phyloP scores from a whole-genome alignment of 441 rosid genomes.

The Pelargonium hybrid region DNA sequence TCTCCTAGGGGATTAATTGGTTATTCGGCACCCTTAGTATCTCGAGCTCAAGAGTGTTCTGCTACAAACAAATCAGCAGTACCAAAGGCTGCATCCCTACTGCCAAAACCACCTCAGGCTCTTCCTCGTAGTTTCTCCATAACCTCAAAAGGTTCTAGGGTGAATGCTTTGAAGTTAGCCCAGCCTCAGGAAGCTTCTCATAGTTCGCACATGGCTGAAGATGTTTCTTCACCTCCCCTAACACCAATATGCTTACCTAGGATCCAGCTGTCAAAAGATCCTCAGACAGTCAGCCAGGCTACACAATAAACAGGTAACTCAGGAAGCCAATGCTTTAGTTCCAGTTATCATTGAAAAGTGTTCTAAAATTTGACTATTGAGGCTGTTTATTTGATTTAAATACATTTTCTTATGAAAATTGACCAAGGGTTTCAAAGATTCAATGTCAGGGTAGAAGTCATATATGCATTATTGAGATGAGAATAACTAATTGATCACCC shows the following conservation, averaged over 20 bases:
- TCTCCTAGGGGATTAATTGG: conserved; percentile 35
- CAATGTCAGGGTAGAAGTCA: background rate
- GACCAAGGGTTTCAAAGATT: background rate
- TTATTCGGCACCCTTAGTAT: conserved; percentile 47
- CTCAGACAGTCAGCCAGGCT: conserved; percentile 15
- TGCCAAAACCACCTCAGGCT: conserved; percentile 41
- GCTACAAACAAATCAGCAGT: conserved; percentile 24
- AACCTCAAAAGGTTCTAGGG: conserved; percentile 41
- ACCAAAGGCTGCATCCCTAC: conserved; percentile 41
- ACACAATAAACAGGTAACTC: background rate
- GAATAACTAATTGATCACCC: background rate
- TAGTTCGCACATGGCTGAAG: conserved; percentile 34
- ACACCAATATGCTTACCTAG: conserved; percentile 47
- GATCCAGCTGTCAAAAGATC: conserved; percentile 20
- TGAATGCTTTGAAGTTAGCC: conserved; percentile 31
- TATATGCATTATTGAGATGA: background rate
- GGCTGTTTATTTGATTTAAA: background rate
- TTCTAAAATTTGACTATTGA: too few species aligned
- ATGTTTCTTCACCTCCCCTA: conserved; percentile 49
- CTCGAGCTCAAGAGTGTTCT: conserved; percentile 31
- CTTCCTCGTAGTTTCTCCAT: conserved; percentile 61
- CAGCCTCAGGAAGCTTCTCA: conserved; percentile 26
- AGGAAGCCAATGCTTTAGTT: background rate
- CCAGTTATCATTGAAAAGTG: background rate
- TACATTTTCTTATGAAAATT: background rate